Conservation (phyloP, 768 basidiomycete species). For the Dioszegia hungarica region DNA sequence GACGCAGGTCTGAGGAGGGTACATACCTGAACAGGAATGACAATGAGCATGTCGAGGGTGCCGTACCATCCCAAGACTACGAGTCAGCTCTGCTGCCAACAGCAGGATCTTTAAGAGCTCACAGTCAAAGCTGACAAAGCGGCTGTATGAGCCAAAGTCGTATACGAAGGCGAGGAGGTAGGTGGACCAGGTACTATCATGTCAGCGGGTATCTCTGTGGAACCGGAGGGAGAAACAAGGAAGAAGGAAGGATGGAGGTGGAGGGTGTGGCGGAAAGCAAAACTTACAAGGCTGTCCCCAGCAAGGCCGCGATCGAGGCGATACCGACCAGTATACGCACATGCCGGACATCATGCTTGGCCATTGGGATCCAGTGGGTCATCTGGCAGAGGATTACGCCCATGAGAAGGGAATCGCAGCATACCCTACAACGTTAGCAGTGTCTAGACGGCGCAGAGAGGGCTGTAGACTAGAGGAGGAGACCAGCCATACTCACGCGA, state of each 20-base stretch:
- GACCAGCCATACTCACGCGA: background rate
- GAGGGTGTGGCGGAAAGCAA: too few relatives aligned
- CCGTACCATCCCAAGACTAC: slow-evolving; percentile 5
- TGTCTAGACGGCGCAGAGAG: background rate
- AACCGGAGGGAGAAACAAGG: too few relatives aligned
- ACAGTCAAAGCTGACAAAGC: slow-evolving; percentile 1
- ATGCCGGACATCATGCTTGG: background rate
- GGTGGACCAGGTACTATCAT: background rate
- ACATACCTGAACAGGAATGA: slow-evolving; percentile 4
- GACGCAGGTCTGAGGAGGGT: background rate
- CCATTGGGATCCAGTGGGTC: slow-evolving; percentile 1
- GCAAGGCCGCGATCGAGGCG: background rate
- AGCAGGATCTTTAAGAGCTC: background rate
- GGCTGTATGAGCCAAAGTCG: background rate
- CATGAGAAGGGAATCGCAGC: background rate
- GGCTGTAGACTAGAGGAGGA: background rate
- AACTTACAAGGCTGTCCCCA: background rate
- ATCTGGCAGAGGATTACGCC: slow-evolving; percentile 6
- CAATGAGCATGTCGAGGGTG: slow-evolving; percentile 6
- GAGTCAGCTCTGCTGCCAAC: background rate
- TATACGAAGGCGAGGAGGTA: slow-evolving; percentile 1
- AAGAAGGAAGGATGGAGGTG: too few relatives aligned
- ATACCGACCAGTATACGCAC: background rate
- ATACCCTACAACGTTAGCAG: background rate
- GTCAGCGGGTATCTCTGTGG: background rate